Conservation (phyloP, 495 filamentous ascomycete species). For the Pyronema omphalodes region DNA sequence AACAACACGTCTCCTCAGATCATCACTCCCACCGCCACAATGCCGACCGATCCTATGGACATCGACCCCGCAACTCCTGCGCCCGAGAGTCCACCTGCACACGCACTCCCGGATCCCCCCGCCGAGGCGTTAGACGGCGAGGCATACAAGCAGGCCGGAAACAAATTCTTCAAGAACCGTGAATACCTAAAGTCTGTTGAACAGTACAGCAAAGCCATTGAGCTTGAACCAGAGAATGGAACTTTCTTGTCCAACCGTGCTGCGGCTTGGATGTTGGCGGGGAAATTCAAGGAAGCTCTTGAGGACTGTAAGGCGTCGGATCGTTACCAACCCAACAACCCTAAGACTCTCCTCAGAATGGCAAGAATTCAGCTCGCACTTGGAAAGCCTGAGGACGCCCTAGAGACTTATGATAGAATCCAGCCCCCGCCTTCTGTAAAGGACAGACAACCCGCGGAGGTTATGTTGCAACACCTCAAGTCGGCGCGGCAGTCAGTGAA, state of each 20-base stretch:
- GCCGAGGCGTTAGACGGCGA: conserved; percentile 47
- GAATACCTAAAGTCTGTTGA: conserved; percentile 71
- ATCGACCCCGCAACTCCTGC: conserved; percentile 44
- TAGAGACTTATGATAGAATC: conserved; percentile 58
- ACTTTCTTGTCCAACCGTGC: conserved; percentile 93
- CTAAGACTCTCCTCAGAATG: conserved; percentile 73
- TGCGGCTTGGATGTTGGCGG: conserved; percentile 75
- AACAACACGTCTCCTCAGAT: conserved; percentile 9
- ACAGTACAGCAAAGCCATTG: conserved; percentile 88
- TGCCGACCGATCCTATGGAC: conserved; percentile 45
- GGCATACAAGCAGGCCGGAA: conserved; percentile 74
- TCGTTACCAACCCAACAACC: conserved; percentile 60
- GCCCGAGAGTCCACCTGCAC: conserved; percentile 26
- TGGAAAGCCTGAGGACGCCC: conserved; percentile 67
- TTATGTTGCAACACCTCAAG: conserved; percentile 65
- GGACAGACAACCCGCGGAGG: conserved; percentile 58
- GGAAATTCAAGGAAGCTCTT: conserved; percentile 56
- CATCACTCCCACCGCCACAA: neutral
- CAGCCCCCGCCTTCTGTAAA: conserved; percentile 59
- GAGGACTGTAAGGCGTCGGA: conserved; percentile 67
- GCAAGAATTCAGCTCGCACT: conserved; percentile 75
- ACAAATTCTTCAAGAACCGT: conserved; percentile 87
- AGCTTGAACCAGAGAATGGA: conserved; percentile 54
- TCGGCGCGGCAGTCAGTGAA: conserved; percentile 61
- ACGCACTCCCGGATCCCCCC: conserved; percentile 23